Evolutionary conservation across 106 monocot genomes (phyloP).

Genomic region (Dendrobium chrysotoxum): DNA sequence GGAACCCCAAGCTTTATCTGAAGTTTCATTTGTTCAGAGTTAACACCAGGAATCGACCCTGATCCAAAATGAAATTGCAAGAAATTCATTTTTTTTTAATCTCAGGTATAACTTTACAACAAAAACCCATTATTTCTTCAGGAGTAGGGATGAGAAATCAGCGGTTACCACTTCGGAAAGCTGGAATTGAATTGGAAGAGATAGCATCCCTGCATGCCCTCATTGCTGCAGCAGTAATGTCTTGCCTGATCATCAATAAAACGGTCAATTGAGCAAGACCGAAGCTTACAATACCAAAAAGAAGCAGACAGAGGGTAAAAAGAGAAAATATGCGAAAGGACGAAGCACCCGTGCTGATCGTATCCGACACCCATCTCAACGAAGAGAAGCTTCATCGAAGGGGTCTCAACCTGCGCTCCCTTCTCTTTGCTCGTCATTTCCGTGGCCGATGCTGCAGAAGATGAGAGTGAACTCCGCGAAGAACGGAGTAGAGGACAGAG

Average conservation of each 20-base stretch:
- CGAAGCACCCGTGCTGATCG: conserved; percentile 78
- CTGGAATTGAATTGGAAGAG: conserved; percentile 92
- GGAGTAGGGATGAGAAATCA: not conserved
- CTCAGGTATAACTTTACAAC: not conserved
- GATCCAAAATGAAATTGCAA: not conserved
- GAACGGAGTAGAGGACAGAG: not conserved
- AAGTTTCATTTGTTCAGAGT: conserved; percentile 89
- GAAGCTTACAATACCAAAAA: not conserved
- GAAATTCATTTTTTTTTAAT: not conserved
- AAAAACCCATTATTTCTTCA: not conserved
- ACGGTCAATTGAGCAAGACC: not conserved
- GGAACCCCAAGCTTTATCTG: conserved; percentile 82
- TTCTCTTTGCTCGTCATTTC: not conserved
- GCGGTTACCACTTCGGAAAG: conserved; percentile 66
- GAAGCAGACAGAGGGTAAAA: not conserved
- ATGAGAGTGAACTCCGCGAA: not conserved
- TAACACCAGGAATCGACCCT: conserved; percentile 96
- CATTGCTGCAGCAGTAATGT: conserved; percentile 86
- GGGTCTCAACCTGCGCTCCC: not conserved
- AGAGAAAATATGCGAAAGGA: not conserved
- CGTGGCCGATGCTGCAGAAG: conserved; percentile 2
- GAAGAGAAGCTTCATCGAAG: conserved; percentile 80
- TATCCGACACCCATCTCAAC: conserved; percentile 99
- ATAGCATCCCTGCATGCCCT: conserved; percentile 91
- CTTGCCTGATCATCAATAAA: conserved; percentile 39